These are phyloP conservation scores for Claviceps monticola DNA, from an alignment of 2,329 filamentous ascomycete species.

Conservation along the genomic window DNA sequence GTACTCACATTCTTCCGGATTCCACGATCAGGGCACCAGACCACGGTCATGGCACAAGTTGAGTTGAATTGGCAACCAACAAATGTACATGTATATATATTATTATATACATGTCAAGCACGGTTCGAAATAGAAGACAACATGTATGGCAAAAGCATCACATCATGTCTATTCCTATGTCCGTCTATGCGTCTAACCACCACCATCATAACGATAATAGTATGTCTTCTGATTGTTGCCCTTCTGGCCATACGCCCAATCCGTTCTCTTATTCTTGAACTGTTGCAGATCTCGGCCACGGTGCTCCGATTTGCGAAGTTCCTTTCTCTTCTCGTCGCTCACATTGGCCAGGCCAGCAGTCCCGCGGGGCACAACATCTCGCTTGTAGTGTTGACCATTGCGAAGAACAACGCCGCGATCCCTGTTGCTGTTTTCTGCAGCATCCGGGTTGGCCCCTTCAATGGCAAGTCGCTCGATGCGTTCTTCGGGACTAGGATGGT, in stretches of 20 bases:
- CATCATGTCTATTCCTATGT: conserved; percentile 1
- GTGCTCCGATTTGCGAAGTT: conserved; percentile 52
- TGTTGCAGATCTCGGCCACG: conserved; percentile 53
- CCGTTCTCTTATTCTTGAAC: conserved; percentile 45
- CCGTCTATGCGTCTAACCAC: conserved; percentile 21
- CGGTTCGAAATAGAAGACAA: neutral
- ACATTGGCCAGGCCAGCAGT: conserved; percentile 70
- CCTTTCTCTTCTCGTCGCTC: conserved; percentile 58
- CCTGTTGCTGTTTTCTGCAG: conserved; percentile 21
- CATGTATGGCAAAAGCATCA: neutral
- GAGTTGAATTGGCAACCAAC: conserved; percentile 19
- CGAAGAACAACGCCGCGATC: conserved; percentile 9
- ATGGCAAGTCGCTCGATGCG: conserved; percentile 54
- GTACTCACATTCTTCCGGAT: too few relatives aligned
- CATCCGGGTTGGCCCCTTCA: conserved; percentile 24
- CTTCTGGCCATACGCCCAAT: conserved; percentile 58
- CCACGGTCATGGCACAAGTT: conserved; percentile 36
- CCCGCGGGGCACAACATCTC: conserved; percentile 49
- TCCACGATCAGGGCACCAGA: too few relatives aligned
- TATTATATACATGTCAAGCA: too few relatives aligned
- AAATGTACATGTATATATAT: too few relatives aligned
- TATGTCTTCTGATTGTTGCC: conserved; percentile 59
- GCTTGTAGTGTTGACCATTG: conserved; percentile 24
- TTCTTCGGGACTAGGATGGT: conserved; percentile 67
- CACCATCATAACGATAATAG: conserved; percentile 35